Evolutionary conservation across 108 stramenopile species (phyloP).

Genomic region (Tribonema minus): DNA sequence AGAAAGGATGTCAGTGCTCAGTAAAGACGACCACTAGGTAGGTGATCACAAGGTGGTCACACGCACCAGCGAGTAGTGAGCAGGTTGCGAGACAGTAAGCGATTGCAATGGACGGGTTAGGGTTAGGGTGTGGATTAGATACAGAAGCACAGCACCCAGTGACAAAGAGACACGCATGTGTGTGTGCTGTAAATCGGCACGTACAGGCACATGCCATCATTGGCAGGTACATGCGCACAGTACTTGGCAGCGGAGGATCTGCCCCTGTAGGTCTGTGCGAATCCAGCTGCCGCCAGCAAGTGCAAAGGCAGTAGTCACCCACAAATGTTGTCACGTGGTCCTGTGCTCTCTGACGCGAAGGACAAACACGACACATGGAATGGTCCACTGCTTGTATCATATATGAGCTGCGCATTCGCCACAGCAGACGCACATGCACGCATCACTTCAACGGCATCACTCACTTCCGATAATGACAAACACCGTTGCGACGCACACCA

Average conservation of each 20-base stretch:
- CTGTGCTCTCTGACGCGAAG: not conserved
- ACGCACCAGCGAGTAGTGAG: not conserved
- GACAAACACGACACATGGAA: not conserved
- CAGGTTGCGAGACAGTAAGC: not conserved
- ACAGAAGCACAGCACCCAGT: no score
- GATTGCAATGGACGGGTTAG: no score
- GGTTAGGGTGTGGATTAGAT: no score
- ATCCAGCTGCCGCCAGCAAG: no score
- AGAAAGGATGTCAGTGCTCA: not conserved
- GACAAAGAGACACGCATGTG: no score
- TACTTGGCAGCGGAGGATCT: no score
- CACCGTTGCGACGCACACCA: constrained; percentile 16
- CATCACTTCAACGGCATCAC: no score
- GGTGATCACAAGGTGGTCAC: not conserved
- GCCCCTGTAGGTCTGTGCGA: no score
- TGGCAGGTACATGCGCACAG: no score
- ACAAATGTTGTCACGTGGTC: not conserved
- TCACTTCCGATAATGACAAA: no score
- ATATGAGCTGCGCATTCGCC: not conserved
- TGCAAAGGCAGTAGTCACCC: not conserved
- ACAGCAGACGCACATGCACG: not conserved
- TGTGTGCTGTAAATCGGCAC: no score
- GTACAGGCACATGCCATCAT: no score
- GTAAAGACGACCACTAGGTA: not conserved
- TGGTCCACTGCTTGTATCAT: not conserved